A percentile compares a stretch with the other conserved stretches of the same genome.
Conservation (phyloP, 148 eudicot genomes). For the Fagopyrum homotropicum region DNA sequence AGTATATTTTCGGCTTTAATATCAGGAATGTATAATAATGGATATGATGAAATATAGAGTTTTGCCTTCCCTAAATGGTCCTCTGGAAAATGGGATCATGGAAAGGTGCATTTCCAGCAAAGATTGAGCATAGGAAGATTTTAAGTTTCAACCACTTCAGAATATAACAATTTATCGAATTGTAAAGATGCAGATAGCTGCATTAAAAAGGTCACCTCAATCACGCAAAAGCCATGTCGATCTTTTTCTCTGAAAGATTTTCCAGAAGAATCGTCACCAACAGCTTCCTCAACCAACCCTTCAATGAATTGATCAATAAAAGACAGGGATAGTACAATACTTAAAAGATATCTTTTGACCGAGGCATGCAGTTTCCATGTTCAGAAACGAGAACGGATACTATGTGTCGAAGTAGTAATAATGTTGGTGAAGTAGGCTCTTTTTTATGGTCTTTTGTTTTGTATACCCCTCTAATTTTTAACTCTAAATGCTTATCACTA, state of each 20-base stretch:
- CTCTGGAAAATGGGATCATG: too few relatives aligned
- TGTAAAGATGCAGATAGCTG: neutral
- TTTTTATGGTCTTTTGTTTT: too few relatives aligned
- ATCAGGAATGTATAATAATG: neutral
- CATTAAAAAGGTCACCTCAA: conserved; percentile 51
- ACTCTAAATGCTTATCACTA: too few relatives aligned
- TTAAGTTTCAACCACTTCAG: neutral
- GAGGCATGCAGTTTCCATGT: too few relatives aligned
- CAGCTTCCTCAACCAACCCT: conserved; percentile 80
- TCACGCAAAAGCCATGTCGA: conserved; percentile 55
- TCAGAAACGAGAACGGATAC: too few relatives aligned
- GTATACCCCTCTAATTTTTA: too few relatives aligned
- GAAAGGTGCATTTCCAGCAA: too few relatives aligned
- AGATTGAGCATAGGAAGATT: neutral
- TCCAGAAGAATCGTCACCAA: conserved; percentile 47
- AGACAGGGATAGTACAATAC: too few relatives aligned
- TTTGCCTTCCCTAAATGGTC: neutral
- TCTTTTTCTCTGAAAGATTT: conserved; percentile 58
- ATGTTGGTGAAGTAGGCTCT: too few relatives aligned
- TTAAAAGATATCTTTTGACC: too few relatives aligned
- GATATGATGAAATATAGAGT: neutral
- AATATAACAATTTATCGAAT: neutral
- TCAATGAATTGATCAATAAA: conserved; percentile 35
- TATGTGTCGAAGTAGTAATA: too few relatives aligned
- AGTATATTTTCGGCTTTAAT: neutral